These are phyloP conservation scores for Melocanna baccifera DNA, from an alignment of 176 grass and related monocot species.

Conservation along the genomic window DNA sequence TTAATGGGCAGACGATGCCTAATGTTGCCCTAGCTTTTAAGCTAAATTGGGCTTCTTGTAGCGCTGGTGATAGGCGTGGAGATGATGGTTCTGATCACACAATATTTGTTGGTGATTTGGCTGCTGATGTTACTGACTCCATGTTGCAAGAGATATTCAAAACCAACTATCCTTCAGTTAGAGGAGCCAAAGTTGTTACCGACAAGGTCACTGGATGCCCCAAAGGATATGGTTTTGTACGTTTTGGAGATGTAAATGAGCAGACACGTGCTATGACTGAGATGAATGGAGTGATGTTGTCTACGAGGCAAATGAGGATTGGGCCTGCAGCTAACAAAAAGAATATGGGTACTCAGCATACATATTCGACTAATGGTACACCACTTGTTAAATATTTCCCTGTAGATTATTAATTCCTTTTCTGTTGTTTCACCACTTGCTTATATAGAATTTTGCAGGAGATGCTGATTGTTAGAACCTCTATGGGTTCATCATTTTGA, in stretches of 20 bases:
- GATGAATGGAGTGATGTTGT: constrained; percentile 78
- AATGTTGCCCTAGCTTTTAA: constrained; percentile 54
- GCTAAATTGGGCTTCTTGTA: constrained; percentile 84
- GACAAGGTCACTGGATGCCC: constrained; percentile 67
- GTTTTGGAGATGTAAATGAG: constrained; percentile 70
- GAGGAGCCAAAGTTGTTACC: constrained; percentile 77
- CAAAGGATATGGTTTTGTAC: constrained; percentile 93
- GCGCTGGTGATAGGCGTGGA: constrained; percentile 55
- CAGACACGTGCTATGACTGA: constrained; percentile 82
- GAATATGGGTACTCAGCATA: constrained; percentile 55
- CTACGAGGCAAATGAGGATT: constrained; percentile 78
- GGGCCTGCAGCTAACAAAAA: constrained; percentile 82
- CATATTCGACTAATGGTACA: constrained; percentile 50
- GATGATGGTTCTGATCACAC: constrained; percentile 68
- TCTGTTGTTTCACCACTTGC: constrained; percentile 1
- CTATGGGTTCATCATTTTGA: constrained; percentile 24
- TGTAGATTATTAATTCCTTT: neutral
- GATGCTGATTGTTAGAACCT: constrained; percentile 7
- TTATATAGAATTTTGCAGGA: constrained; percentile 31
- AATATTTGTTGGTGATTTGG: constrained; percentile 90
- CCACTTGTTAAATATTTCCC: neutral
- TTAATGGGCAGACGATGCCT: constrained; percentile 77
- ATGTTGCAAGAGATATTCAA: constrained; percentile 77
- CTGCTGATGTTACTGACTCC: constrained; percentile 77
- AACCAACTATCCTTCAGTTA: constrained; percentile 63